A percentile compares a stretch with the other conserved stretches of the same genome.
These are phyloP conservation scores for Oldenlandia corymbosa DNA, from an alignment of 257 asterid genomes.

Conservation along the genomic window DNA sequence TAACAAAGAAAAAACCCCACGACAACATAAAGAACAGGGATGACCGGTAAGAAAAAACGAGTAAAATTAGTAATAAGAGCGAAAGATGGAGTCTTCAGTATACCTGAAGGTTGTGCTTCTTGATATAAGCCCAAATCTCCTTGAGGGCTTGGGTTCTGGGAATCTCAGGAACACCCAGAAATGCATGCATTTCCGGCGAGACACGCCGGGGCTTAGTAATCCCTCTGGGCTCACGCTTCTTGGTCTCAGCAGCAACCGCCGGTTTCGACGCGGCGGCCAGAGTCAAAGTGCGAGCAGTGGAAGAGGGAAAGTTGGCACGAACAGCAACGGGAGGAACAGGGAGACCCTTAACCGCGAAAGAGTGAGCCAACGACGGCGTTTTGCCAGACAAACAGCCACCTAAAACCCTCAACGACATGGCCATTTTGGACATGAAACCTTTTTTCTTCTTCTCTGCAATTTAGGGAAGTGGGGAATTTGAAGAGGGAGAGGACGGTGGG, in stretches of 20 bases:
- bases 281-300: slow-evolving; percentile 27
- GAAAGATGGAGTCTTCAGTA: too few relatives aligned
- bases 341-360: slow-evolving; percentile 15
- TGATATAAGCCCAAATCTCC: slow-evolving; percentile 81
- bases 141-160: slow-evolving; percentile 72
- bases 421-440: slow-evolving; percentile 30
- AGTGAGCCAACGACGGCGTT: slow-evolving; percentile 28
- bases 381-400: slow-evolving; percentile 33
- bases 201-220: slow-evolving; percentile 79
- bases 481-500: slow-evolving; percentile 3
- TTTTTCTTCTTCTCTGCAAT: too few relatives aligned
- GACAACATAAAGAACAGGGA: too few relatives aligned
- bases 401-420: slow-evolving; percentile 41
- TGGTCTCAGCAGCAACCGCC: slow-evolving; percentile 47
- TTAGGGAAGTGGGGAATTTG: too few relatives aligned
- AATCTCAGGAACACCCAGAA: slow-evolving; percentile 72
- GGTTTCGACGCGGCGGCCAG: slow-evolving; percentile 51
- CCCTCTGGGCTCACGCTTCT: slow-evolving; percentile 73
- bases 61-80: too few relatives aligned
- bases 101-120: slow-evolving; percentile 77
- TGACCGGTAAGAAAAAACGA: too few relatives aligned
- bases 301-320: slow-evolving; percentile 27
- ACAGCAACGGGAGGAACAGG: slow-evolving; percentile 2
- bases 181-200: slow-evolving; percentile 82
- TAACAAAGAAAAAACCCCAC: too few relatives aligned